Percentiles rank a stretch among this genome's conserved stretches.
phyloP scores from a whole-genome alignment of 768 basidiomycete genomes.

The Lentinula raphanica region DNA sequence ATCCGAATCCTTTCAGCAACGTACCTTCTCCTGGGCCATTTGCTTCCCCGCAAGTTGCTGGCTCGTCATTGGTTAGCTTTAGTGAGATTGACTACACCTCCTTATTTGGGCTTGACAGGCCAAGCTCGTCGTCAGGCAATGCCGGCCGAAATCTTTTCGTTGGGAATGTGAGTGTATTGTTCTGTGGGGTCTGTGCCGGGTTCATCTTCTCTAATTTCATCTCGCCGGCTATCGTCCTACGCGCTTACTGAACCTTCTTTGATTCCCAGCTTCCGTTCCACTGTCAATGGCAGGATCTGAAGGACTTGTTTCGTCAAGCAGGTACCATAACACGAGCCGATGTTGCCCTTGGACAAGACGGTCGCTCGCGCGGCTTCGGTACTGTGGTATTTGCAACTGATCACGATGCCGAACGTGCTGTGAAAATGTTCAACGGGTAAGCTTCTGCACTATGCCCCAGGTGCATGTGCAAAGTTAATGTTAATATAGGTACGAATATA shows the following conservation, averaged over 20 bases:
- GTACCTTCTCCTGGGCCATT: constrained; percentile 8
- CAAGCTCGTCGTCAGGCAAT: constrained; percentile 15
- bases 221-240: neutral
- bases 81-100: constrained; percentile 21
- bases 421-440: constrained; percentile 88
- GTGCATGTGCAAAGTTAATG: neutral
- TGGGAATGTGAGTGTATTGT: constrained; percentile 65
- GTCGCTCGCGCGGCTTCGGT: constrained; percentile 88
- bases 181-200: constrained; percentile 7
- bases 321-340: constrained; percentile 90
- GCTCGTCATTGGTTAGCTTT: constrained; percentile 8
- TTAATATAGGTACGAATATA: constrained; percentile 70
- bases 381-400: constrained; percentile 85
- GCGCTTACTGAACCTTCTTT: neutral
- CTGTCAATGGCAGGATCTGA: constrained; percentile 97
- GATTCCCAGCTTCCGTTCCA: constrained; percentile 75
- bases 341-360: constrained; percentile 82
- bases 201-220: neutral
- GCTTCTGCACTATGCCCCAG: constrained; percentile 17
- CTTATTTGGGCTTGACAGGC: constrained; percentile 13
- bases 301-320: constrained; percentile 89
- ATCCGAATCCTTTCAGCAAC: constrained; percentile 11
- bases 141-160: constrained; percentile 69
- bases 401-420: constrained; percentile 77
- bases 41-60: constrained; percentile 8